These are phyloP conservation scores for Pseudonitzschia multistriata DNA, from an alignment of 108 stramenopile species.

Conservation along the genomic window DNA sequence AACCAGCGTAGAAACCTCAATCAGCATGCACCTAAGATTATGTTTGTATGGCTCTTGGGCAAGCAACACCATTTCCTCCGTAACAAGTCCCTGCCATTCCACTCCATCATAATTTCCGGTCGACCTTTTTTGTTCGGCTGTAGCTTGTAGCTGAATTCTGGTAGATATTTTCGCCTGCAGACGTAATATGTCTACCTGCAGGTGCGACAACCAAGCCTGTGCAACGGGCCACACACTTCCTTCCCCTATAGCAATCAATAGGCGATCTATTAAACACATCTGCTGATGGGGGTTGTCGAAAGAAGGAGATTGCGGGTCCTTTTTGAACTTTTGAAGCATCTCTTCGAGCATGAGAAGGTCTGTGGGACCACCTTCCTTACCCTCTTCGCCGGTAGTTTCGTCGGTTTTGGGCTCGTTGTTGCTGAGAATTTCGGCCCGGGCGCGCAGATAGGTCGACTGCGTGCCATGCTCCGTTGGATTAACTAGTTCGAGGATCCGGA, in stretches of 20 bases:
- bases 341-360: constrained; percentile 8
- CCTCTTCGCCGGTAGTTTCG: not conserved
- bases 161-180: constrained; percentile 20
- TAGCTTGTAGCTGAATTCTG: constrained; percentile 13
- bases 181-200: constrained; percentile 13
- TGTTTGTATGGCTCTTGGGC: constrained; percentile 16
- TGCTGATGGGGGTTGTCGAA: not conserved
- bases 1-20: constrained; percentile 17
- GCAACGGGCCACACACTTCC: constrained; percentile 17
- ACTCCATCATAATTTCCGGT: not conserved
- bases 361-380: not conserved
- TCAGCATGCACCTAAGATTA: constrained; percentile 1
- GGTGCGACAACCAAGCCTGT: constrained; percentile 7
- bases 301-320: not conserved
- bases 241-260: constrained; percentile 8
- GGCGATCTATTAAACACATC: constrained; percentile 10
- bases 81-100: not conserved
- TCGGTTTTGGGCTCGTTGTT: not conserved
- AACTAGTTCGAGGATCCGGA: constrained; percentile 6
- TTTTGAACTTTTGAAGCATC: not conserved
- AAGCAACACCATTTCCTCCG: constrained; percentile 13
- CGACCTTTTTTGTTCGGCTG: not conserved
- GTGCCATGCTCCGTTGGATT: constrained; percentile 23
- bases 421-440: constrained; percentile 3
- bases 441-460: constrained; percentile 23